These are phyloP conservation scores for Chernovozyma sophiae-reginae DNA, from an alignment of 1,139 yeast species.

Conservation along the genomic window DNA sequence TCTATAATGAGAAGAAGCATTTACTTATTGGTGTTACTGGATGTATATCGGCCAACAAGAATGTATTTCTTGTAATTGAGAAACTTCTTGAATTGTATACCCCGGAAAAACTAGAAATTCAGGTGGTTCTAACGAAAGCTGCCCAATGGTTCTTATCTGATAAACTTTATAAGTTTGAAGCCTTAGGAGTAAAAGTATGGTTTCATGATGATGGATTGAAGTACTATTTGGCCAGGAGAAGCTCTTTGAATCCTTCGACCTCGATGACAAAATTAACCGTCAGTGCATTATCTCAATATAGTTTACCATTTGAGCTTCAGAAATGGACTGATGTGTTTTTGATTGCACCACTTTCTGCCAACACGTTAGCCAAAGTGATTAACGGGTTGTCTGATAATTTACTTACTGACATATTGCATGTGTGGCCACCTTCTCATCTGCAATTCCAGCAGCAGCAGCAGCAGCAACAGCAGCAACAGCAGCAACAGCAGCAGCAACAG, in stretches of 20 bases:
- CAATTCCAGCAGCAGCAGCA: background rate
- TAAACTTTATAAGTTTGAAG: slow-evolving; percentile 21
- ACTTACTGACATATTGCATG: slow-evolving; percentile 22
- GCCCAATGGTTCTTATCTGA: slow-evolving; percentile 27
- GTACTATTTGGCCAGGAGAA: slow-evolving; percentile 14
- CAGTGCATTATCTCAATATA: slow-evolving; percentile 13
- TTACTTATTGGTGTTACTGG: slow-evolving; percentile 28
- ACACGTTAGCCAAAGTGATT: slow-evolving; percentile 26
- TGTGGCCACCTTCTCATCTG: slow-evolving; percentile 17
- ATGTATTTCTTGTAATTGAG: slow-evolving; percentile 23
- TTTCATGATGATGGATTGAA: slow-evolving; percentile 22
- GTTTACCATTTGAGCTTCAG: slow-evolving; percentile 20
- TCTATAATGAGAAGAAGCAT: slow-evolving; percentile 20
- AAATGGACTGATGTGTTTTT: slow-evolving; percentile 33
- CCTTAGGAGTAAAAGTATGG: slow-evolving; percentile 27
- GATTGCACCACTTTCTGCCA: slow-evolving; percentile 27
- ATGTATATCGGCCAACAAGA: slow-evolving; percentile 23
- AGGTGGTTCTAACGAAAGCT: slow-evolving; percentile 23
- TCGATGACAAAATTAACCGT: slow-evolving; percentile 10
- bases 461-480: background rate
- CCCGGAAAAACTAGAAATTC: slow-evolving; percentile 21
- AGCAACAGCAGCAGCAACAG: background rate
- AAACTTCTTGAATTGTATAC: slow-evolving; percentile 25
- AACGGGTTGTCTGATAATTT: slow-evolving; percentile 26
- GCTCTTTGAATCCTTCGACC: slow-evolving; percentile 3